A percentile compares a stretch with the other conserved stretches of the same genome.
Evolutionary conservation across 768 basidiomycete species (phyloP).

Genomic region (Tulasnella sp.): DNA sequence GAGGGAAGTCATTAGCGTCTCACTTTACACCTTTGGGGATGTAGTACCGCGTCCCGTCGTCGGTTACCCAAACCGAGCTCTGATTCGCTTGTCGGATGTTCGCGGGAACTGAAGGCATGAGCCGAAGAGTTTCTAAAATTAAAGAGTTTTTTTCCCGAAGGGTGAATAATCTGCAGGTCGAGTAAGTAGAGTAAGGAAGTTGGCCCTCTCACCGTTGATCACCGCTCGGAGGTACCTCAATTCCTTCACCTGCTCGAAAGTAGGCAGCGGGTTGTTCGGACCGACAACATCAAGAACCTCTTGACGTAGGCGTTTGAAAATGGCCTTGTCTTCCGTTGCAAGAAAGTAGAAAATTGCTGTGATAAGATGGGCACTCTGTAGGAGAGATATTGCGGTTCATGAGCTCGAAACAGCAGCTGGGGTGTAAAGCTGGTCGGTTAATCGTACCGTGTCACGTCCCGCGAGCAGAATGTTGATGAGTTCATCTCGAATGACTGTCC

Average conservation of each 20-base stretch:
- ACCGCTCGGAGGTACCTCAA: conserved; percentile 65
- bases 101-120: conserved; percentile 47
- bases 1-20: background rate
- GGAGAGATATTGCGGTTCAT: background rate
- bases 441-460: conserved; percentile 65
- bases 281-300: conserved; percentile 51
- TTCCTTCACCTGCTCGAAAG: conserved; percentile 52
- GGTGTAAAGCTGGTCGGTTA: conserved; percentile 1
- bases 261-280: conserved; percentile 39
- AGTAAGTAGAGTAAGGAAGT: background rate
- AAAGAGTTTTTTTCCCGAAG: background rate
- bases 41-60: conserved; percentile 26
- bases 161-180: background rate
- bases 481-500: conserved; percentile 68
- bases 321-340: conserved; percentile 45
- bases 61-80: conserved; percentile 20
- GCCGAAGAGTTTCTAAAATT: conserved; percentile 47
- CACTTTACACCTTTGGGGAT: conserved; percentile 21
- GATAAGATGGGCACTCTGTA: conserved; percentile 45
- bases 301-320: conserved; percentile 45
- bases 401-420: background rate
- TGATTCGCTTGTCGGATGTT: conserved; percentile 11
- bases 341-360: conserved; percentile 56
- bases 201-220: conserved; percentile 49
- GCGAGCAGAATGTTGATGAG: conserved; percentile 73